phyloP scores from a whole-genome alignment of 2,329 filamentous ascomycete genomes.

The Chaetomiaceae sp. region DNA sequence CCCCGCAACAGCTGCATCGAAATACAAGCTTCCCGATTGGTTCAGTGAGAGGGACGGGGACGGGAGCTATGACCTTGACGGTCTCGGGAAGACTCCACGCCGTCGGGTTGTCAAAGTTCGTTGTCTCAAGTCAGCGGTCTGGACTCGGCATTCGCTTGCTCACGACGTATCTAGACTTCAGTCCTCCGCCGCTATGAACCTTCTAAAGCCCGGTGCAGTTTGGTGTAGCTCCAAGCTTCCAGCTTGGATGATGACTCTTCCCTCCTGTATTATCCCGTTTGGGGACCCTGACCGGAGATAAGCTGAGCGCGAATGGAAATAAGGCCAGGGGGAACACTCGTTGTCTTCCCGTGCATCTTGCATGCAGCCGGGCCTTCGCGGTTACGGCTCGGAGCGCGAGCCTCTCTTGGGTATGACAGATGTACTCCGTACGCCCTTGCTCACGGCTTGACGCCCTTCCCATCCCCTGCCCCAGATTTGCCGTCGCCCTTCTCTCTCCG shows the following conservation, averaged over 20 bases:
- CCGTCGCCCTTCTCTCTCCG: slow-evolving; percentile 52
- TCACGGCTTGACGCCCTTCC: slow-evolving; percentile 21
- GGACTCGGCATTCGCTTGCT: too few relatives aligned
- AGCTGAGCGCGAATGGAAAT: not conserved
- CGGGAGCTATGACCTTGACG: slow-evolving; percentile 4
- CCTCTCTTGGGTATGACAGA: not conserved
- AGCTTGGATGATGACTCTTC: too few relatives aligned
- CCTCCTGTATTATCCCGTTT: not conserved
- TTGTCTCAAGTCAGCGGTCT: too few relatives aligned
- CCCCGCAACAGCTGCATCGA: slow-evolving; percentile 22
- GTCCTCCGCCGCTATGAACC: too few relatives aligned
- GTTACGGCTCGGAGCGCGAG: not conserved
- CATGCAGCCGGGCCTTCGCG: not conserved
- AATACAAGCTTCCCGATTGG: slow-evolving; percentile 31
- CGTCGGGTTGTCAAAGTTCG: too few relatives aligned
- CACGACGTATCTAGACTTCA: too few relatives aligned
- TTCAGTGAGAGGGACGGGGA: not conserved
- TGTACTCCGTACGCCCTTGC: slow-evolving; percentile 23
- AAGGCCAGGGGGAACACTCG: not conserved
- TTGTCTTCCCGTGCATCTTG: not conserved
- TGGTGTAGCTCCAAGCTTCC: too few relatives aligned
- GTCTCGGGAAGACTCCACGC: not conserved
- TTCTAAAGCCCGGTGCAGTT: too few relatives aligned
- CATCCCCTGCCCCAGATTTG: slow-evolving; percentile 17
- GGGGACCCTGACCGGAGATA: not conserved